Percentiles rank a stretch among this genome's conserved stretches.
phyloP scores from a whole-genome alignment of 768 basidiomycete genomes.

The Phlebiopsis flavidoalba region DNA sequence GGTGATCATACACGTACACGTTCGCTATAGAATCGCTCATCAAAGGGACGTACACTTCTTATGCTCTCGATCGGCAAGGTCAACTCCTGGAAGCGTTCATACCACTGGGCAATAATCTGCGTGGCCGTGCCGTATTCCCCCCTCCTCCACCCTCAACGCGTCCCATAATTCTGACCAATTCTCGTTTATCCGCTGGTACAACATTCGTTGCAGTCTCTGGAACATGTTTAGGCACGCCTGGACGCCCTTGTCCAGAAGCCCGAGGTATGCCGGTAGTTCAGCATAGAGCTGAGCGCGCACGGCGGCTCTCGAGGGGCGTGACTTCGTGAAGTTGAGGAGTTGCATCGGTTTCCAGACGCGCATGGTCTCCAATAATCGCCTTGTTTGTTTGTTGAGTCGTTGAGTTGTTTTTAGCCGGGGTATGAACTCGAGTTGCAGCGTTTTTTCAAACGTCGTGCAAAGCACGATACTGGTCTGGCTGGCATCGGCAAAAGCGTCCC shows the following conservation, averaged over 20 bases:
- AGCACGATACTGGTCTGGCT: slow-evolving; percentile 50
- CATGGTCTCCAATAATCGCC: slow-evolving; percentile 67
- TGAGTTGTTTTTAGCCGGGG: slow-evolving; percentile 52
- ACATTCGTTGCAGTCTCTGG: slow-evolving; percentile 50
- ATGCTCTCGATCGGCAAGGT: slow-evolving; percentile 35
- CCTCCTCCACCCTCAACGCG: slow-evolving; percentile 34
- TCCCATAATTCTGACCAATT: slow-evolving; percentile 80
- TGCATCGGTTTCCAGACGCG: slow-evolving; percentile 68
- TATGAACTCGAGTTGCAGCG: slow-evolving; percentile 49
- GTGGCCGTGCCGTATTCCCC: slow-evolving; percentile 50
- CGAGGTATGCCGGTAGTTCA: slow-evolving; percentile 65
- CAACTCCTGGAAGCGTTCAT: slow-evolving; percentile 62
- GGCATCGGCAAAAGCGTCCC: slow-evolving; percentile 49
- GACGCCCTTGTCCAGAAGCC: slow-evolving; percentile 54
- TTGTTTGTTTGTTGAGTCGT: slow-evolving; percentile 54
- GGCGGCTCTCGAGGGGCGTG: slow-evolving; percentile 73
- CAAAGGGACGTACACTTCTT: no score
- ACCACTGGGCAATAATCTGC: slow-evolving; percentile 73
- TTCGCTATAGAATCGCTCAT: no score
- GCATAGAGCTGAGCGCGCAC: slow-evolving; percentile 65
- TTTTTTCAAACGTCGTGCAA: slow-evolving; percentile 45
- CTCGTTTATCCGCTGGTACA: slow-evolving; percentile 56
- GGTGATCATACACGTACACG: no score
- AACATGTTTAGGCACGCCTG: slow-evolving; percentile 46
- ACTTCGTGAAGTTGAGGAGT: slow-evolving; percentile 58